Evolutionary conservation across 148 eudicot genomes (phyloP).

Genomic region (Rhododendron williamsianum): DNA sequence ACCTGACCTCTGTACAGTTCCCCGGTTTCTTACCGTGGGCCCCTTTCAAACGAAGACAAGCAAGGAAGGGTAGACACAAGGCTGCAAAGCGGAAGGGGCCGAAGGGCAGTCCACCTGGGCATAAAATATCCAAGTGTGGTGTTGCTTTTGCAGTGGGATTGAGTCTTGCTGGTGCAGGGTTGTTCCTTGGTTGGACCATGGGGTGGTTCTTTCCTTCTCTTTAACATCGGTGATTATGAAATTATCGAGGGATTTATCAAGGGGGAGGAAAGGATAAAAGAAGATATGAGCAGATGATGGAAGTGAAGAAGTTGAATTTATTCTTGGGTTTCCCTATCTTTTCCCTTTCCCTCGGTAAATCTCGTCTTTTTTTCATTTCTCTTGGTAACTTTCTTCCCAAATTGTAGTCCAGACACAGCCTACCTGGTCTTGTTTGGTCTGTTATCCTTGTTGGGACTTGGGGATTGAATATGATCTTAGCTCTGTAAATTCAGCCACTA

Average conservation of each 20-base stretch:
- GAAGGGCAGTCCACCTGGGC: background rate
- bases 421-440: background rate
- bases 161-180: conserved; percentile 41
- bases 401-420: background rate
- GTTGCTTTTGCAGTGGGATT: conserved; percentile 32
- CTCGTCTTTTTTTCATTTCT: background rate
- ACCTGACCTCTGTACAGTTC: background rate
- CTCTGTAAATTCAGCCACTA: background rate
- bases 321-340: background rate
- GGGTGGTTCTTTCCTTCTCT: conserved; percentile 31
- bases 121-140: conserved; percentile 7
- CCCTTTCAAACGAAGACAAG: conserved; percentile 8
- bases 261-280: background rate
- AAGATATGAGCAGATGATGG: background rate
- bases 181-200: conserved; percentile 38
- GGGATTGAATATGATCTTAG: background rate
- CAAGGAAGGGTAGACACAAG: conserved; percentile 11
- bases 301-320: background rate
- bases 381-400: background rate
- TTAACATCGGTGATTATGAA: background rate
- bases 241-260: background rate
- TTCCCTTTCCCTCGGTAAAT: background rate
- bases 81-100: conserved; percentile 15
- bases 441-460: background rate
- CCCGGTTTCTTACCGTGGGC: conserved; percentile 14